Evolutionary conservation across 1,284 basidiomycete genomes (phyloP).

Genomic region (Thelephora terrestris): DNA sequence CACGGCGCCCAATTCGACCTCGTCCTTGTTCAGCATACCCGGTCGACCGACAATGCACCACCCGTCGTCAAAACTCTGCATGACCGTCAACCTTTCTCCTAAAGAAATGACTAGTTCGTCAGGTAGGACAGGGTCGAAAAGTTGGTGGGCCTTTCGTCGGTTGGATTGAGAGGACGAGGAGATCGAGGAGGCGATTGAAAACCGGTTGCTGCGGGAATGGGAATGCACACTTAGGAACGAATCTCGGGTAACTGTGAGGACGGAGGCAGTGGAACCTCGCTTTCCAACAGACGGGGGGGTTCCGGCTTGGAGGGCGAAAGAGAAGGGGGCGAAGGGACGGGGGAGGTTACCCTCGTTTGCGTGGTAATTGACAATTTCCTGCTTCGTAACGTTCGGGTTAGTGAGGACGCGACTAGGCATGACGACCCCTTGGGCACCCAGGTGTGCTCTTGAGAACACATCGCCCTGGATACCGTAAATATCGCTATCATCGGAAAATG

Average conservation of each 20-base stretch:
- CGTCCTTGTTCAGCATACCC: slow-evolving; percentile 32
- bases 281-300: slow-evolving; percentile 4
- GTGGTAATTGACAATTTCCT: slow-evolving; percentile 38
- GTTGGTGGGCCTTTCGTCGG: slow-evolving; percentile 45
- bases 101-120: slow-evolving; percentile 52
- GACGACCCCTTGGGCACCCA: slow-evolving; percentile 33
- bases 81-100: slow-evolving; percentile 48
- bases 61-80: slow-evolving; percentile 57
- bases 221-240: slow-evolving; percentile 26
- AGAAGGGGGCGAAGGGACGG: slow-evolving; percentile 35
- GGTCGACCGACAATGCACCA: slow-evolving; percentile 65
- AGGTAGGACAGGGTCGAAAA: slow-evolving; percentile 56
- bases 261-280: slow-evolving; percentile 15
- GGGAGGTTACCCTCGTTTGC: slow-evolving; percentile 36
- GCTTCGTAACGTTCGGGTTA: slow-evolving; percentile 25
- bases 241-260: slow-evolving; percentile 21
- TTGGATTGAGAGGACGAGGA: slow-evolving; percentile 30
- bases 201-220: slow-evolving; percentile 17
- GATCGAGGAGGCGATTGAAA: slow-evolving; percentile 19
- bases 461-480: slow-evolving; percentile 7
- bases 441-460: slow-evolving; percentile 33
- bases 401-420: slow-evolving; percentile 41
- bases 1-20: slow-evolving; percentile 54
- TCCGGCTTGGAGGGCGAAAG: slow-evolving; percentile 25
- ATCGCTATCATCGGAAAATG: slow-evolving; percentile 2